Evolutionary conservation across 352 stramenopile genomes (phyloP), one percentile per base, ranked within the genome.

Genomic region (Globisporangium mamillatum): DNA sequence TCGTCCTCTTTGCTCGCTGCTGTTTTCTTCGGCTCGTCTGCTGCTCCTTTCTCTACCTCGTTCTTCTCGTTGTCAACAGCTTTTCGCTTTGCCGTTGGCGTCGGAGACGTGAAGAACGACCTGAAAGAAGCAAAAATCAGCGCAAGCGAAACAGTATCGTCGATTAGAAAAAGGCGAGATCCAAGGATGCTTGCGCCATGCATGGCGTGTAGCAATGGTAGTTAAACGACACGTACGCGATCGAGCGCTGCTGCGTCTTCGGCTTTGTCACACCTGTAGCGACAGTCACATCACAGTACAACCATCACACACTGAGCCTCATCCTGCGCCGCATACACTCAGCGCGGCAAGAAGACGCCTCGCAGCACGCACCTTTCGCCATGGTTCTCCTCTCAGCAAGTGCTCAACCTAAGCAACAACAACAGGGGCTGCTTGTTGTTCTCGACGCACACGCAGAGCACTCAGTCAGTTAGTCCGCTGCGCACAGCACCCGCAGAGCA

Each of bases 181-280:
- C 18, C 44, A 22, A 50, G 5, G 14, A 48, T 18, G 5, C 41
- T 48, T n/a, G 41, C 14, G 41, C 14, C 38, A 41, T 46, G 38
- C 16, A 34, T 41, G 14, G 6, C 24, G 8, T 7, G 7, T 12
- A 46, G 29, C 8, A n/a, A 58, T 16, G 27, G 6, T 18, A 50
- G 18, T n/a, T 29, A 12, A 18, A 18, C 27, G 24, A 41, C 12
- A 76, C 80, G 56, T 78, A 91, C 81, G 61, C 84, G 77, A 93
- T 91, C 32, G 83, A 89, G 60, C 78, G 71, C 75, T 93, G 85
- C 71, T 86, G 78, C 64, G 73, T 68, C 65, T 78, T 80, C 38
- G 66, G 58, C 69, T 80, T 87, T 9, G 46, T 50, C 25, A 70
- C 62, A 29, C 38, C 64, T 73, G 54, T 20, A 20, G 48, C 4